phyloP scores from a whole-genome alignment of 192 early-diverging fungal genomes.

The Globomyces pollinis-pini region DNA sequence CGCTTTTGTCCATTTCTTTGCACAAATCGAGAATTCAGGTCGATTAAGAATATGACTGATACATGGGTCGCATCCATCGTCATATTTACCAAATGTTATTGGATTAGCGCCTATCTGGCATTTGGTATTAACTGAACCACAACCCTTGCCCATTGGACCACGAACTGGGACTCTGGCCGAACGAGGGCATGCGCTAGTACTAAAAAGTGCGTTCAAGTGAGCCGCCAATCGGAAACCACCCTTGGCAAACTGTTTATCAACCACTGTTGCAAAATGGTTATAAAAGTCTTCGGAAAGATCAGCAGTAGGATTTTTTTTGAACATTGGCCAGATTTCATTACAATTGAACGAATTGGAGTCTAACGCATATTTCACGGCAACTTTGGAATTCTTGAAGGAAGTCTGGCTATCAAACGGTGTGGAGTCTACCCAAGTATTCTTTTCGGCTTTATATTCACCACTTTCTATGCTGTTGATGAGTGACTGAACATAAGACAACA shows the following conservation, averaged over 20 bases:
- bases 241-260: constrained; percentile 29
- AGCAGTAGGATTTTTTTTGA: neutral
- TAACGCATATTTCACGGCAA: constrained; percentile 23
- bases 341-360: constrained; percentile 28
- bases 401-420: constrained; percentile 12
- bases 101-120: neutral
- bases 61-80: constrained; percentile 10
- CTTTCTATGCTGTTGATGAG: constrained; percentile 15
- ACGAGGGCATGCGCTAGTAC: neutral
- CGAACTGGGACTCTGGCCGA: neutral
- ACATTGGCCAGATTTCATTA: constrained; percentile 2
- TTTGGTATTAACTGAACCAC: neutral
- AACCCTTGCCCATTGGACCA: neutral
- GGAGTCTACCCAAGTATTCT: constrained; percentile 15
- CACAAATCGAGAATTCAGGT: constrained; percentile 17
- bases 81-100: neutral
- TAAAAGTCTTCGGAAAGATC: constrained; percentile 14
- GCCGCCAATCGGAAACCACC: constrained; percentile 28
- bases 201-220: constrained; percentile 10
- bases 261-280: constrained; percentile 7
- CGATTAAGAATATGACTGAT: constrained; percentile 11
- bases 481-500: constrained; percentile 10
- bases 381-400: constrained; percentile 1
- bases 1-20: constrained; percentile 8
- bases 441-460: constrained; percentile 12